These are phyloP conservation scores for Spinellus fusiger DNA, from an alignment of 192 early-diverging fungal genomes.

Conservation along the genomic window DNA sequence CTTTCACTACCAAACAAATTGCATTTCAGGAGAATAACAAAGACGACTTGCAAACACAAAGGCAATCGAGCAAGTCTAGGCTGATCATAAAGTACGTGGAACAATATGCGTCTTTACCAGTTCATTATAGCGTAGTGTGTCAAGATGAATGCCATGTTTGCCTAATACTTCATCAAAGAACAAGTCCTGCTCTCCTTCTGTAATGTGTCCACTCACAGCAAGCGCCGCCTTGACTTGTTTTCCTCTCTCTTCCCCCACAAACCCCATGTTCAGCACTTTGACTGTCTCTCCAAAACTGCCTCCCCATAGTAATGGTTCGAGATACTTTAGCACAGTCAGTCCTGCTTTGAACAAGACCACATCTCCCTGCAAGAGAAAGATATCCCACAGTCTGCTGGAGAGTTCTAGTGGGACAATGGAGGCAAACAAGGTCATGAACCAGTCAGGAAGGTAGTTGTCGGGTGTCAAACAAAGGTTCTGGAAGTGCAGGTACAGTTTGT, in stretches of 20 bases:
- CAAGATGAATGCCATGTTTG: conserved; percentile 13
- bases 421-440: conserved; percentile 38
- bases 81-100: conserved; percentile 3
- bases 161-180: conserved; percentile 35
- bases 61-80: background rate
- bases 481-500: conserved; percentile 39
- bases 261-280: conserved; percentile 27
- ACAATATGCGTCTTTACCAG: conserved; percentile 16
- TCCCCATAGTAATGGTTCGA: conserved; percentile 37
- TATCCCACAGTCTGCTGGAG: conserved; percentile 34
- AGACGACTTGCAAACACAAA: no score
- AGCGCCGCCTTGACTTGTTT: conserved; percentile 34
- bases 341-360: conserved; percentile 32
- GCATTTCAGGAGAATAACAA: no score
- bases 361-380: conserved; percentile 35
- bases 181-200: conserved; percentile 29
- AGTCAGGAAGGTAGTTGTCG: conserved; percentile 31
- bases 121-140: conserved; percentile 16
- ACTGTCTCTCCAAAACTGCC: conserved; percentile 33
- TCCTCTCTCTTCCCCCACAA: conserved; percentile 33
- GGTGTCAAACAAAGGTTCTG: conserved; percentile 32
- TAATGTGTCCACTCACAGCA: conserved; percentile 31
- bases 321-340: conserved; percentile 29
- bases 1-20: no score
- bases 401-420: conserved; percentile 34